These are phyloP conservation scores for Sedum album DNA, from an alignment of 164 flowering plant genomes.

Conservation along the genomic window DNA sequence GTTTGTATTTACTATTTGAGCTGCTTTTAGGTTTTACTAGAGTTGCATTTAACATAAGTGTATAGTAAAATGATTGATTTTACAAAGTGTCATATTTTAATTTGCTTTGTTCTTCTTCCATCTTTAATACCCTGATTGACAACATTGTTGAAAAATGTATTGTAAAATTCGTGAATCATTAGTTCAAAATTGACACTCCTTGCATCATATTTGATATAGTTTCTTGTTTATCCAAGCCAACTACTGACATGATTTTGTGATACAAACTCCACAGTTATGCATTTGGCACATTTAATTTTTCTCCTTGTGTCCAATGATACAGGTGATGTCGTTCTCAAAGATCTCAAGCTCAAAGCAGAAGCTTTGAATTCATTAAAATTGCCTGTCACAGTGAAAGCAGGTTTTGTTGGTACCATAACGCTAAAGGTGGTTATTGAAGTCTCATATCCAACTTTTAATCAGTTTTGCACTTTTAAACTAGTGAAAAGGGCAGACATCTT, in stretches of 20 bases:
- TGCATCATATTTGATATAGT: too few species aligned
- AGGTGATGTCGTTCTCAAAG: conserved; percentile 98
- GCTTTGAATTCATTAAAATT: conserved; percentile 84
- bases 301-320: conserved; percentile 2
- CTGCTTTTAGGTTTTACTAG: neutral
- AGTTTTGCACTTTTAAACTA: neutral
- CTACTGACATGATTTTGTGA: too few species aligned
- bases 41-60: neutral
- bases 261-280: too few species aligned
- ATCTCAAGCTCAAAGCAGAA: conserved; percentile 92
- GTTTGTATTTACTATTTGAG: neutral
- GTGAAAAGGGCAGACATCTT: neutral
- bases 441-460: neutral
- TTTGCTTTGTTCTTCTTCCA: neutral
- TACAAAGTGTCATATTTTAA: neutral
- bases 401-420: conserved; percentile 91
- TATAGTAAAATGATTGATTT: neutral
- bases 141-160: too few species aligned
- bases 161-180: too few species aligned
- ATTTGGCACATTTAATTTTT: too few species aligned
- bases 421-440: conserved; percentile 54
- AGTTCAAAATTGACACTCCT: too few species aligned
- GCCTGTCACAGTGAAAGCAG: conserved; percentile 94
- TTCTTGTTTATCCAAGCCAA: too few species aligned
- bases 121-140: too few species aligned